Conservation (phyloP, 1,139 yeast species). For the Arxiozyma bovina region DNA sequence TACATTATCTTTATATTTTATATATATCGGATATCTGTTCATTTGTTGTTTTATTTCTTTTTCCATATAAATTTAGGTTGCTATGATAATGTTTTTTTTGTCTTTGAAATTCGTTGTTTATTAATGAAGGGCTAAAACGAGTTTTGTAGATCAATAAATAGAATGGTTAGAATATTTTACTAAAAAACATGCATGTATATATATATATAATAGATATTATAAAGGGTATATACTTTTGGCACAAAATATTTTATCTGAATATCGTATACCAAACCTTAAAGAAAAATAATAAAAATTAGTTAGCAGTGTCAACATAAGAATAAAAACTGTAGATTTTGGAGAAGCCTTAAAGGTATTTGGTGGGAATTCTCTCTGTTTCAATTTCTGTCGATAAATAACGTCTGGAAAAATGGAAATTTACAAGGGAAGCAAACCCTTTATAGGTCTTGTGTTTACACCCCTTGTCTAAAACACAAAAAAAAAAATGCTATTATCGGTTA, state of each 20-base stretch:
- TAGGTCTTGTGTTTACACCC: neutral
- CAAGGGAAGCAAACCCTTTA: neutral
- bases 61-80: neutral
- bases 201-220: no score
- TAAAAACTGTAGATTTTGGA: no score
- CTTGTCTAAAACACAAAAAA: neutral
- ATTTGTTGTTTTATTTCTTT: neutral
- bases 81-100: neutral
- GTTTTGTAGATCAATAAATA: no score
- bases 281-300: no score
- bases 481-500: neutral
- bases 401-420: neutral
- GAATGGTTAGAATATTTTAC: neutral
- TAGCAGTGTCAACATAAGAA: no score
- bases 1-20: neutral
- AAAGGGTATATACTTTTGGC: no score
- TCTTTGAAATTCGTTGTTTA: no score
- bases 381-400: neutral
- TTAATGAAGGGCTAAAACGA: no score
- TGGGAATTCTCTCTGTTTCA: no score
- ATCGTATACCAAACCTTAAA: no score
- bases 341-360: neutral
- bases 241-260: no score
- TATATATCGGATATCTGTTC: neutral
- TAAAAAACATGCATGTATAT: no score